These are phyloP conservation scores for Cajanus cajan DNA, from an alignment of 306 rosid species.

Conservation along the genomic window DNA sequence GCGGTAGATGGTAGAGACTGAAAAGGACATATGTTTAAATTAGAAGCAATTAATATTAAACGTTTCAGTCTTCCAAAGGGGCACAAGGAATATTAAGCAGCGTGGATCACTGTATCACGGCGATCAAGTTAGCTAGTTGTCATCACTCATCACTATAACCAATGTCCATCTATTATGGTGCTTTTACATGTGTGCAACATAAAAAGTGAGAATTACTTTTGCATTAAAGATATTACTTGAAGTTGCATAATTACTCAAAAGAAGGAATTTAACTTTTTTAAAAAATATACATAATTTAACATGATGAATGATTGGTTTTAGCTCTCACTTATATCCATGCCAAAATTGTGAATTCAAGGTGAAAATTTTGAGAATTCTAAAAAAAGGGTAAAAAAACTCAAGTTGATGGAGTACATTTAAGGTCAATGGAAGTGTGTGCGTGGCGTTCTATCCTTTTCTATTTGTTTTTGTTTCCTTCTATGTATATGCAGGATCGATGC, in stretches of 20 bases:
- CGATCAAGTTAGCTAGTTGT: conserved; percentile 22
- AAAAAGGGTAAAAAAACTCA: not conserved
- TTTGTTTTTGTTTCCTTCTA: conserved; percentile 5
- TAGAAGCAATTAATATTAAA: conserved; percentile 16
- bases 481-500: conserved; percentile 20
- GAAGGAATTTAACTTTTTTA: not conserved
- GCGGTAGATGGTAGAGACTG: not conserved
- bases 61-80: conserved; percentile 17
- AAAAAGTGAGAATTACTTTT: not conserved
- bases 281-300: not conserved
- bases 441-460: not conserved
- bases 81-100: not conserved
- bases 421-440: conserved; percentile 13
- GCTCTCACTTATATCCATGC: not conserved
- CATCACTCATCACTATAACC: conserved; percentile 28
- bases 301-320: not conserved
- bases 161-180: not conserved
- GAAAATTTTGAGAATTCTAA: not conserved
- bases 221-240: not conserved
- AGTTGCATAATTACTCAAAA: not conserved
- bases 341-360: not conserved
- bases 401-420: not conserved
- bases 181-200: not conserved
- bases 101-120: conserved; percentile 8
- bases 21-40: conserved; percentile 16